These are phyloP conservation scores for Fagopyrum esculentum DNA, from an alignment of 148 eudicot species.

Conservation along the genomic window DNA sequence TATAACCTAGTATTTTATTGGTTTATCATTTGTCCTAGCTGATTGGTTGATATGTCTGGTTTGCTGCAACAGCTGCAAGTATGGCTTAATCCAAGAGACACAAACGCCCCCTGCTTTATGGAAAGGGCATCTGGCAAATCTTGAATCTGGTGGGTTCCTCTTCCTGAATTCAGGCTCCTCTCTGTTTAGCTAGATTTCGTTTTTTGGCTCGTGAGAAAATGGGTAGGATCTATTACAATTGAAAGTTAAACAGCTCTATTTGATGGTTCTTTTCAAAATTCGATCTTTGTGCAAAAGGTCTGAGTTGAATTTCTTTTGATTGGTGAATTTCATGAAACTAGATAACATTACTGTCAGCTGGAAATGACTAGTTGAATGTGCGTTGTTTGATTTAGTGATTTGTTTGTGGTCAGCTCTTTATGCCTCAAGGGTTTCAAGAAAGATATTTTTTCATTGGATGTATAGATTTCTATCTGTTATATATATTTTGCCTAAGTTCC, in stretches of 20 bases:
- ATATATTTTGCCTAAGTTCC: not conserved
- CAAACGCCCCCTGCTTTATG: conserved; percentile 15
- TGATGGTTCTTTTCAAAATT: not conserved
- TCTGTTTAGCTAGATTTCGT: not conserved
- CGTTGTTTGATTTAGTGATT: not conserved
- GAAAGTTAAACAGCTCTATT: not conserved
- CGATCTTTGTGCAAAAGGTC: not conserved
- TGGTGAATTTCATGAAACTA: not conserved
- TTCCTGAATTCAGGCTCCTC: not conserved
- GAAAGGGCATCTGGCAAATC: conserved; percentile 22
- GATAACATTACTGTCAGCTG: not conserved
- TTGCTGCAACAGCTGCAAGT: not conserved
- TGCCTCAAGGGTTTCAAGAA: too few relatives aligned
- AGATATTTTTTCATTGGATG: not conserved
- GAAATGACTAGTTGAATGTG: not conserved
- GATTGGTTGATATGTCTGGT: not conserved
- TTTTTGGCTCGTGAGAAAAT: conserved; percentile 2
- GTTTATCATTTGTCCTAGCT: not conserved
- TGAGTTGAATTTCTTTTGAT: not conserved
- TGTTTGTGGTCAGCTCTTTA: not conserved
- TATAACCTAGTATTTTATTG: not conserved
- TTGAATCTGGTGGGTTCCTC: conserved; percentile 36
- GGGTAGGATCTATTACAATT: conserved; percentile 18
- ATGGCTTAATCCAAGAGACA: not conserved
- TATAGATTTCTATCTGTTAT: not conserved